phyloP scores from a whole-genome alignment of 2,329 filamentous ascomycete species.

The Claviceps quebecensis region DNA sequence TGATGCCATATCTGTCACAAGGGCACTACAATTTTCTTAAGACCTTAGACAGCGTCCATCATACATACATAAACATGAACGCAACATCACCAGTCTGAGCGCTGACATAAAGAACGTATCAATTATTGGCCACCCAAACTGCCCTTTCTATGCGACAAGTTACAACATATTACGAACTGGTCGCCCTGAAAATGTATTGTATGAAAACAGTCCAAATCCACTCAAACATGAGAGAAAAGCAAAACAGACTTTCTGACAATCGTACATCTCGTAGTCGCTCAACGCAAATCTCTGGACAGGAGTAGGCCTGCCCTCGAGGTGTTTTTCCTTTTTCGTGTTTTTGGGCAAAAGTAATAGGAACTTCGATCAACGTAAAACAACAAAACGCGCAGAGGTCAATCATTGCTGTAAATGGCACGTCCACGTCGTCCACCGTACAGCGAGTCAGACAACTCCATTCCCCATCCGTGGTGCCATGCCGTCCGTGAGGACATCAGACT shows the following conservation, averaged over 20 bases:
- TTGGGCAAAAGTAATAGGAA: background rate
- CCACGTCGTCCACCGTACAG: background rate
- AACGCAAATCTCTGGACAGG: background rate
- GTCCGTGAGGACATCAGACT: background rate
- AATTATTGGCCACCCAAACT: too few relatives aligned
- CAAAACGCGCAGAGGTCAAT: background rate
- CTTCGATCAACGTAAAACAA: background rate
- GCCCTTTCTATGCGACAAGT: too few relatives aligned
- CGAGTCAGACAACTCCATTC: background rate
- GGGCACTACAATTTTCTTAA: too few relatives aligned
- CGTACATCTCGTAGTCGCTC: constrained; percentile 8
- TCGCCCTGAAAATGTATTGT: too few relatives aligned
- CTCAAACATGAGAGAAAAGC: background rate
- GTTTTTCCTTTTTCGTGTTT: background rate
- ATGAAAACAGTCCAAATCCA: background rate
- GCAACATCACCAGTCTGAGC: too few relatives aligned
- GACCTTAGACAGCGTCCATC: too few relatives aligned
- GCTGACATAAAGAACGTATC: too few relatives aligned
- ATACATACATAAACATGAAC: too few relatives aligned
- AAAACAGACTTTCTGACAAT: constrained; percentile 9
- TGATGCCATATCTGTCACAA: too few relatives aligned
- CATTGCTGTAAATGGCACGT: background rate
- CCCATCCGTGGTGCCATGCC: background rate
- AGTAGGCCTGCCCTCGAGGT: background rate
- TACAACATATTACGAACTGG: too few relatives aligned